Evolutionary conservation across 306 rosid genomes (phyloP), one percentile per base, ranked within the genome.

Genomic region (Trifolium fragiferum): DNA sequence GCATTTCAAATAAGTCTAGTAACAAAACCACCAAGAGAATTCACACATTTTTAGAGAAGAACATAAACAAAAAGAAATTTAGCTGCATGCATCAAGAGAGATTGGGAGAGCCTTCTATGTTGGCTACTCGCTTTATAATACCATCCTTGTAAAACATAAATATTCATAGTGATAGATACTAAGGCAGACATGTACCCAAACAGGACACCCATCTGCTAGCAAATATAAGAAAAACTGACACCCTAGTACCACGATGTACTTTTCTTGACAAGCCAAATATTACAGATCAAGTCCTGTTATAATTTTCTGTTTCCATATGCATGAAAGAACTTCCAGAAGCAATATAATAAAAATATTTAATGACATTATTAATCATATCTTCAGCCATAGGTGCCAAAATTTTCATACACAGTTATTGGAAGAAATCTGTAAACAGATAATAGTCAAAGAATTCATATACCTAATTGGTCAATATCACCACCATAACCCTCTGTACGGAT

Each of bases 401-500:
- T 63, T 77, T 38, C 18, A 6, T 27, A 74, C 44, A 78, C 30
- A 54, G 13, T 14, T 60, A 60, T 14, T 1, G 40, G 65, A 30
- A 59, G 30, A 27, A 59, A 33, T 7, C 8, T 27, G 11, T 2
- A 32, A 30, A 60, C 72, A 66, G 12, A 49, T 57, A 66, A 83
- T 33, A 75, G 63, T 68, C 64, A 65, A 59, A 62, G 25, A 57
- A 43, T 12, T 72, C 46, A 68, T 86, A 78, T 88, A 95, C 99
- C 99, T 87, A 92, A 81, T 80, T 88, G 98, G 81, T 92, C 97
- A 60, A 89, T 61, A 65, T 80, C 74, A 54, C 90, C 90, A 84
- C 98, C 98, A 80, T 86, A 90, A 32, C 89, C 99, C 84, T 87
- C 77, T 15, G 85, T 60, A 33, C 96, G 87, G 59, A 95, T 85